A percentile compares a stretch with the other conserved stretches of the same genome.
Conservation (phyloP, 139 green algal genomes). For the Chlamydomonas eustigma region DNA sequence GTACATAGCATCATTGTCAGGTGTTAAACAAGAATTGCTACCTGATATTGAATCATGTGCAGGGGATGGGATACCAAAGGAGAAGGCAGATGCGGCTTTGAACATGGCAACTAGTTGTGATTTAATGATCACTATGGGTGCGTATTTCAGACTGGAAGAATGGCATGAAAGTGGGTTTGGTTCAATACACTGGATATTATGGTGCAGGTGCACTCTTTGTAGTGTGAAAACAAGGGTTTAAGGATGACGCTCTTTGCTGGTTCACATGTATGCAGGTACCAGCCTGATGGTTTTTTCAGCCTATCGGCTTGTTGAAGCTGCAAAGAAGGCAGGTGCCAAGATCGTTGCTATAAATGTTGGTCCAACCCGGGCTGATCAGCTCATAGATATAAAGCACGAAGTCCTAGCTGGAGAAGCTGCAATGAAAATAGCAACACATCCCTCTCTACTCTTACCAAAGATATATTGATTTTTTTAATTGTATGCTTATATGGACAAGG, state of each 20-base stretch:
- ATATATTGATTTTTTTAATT: conserved; percentile 5
- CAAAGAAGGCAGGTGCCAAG: conserved; percentile 40
- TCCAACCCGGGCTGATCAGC: conserved; percentile 67
- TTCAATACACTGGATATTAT: too few species aligned
- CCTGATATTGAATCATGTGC: too few species aligned
- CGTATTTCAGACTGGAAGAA: too few species aligned
- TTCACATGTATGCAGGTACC: conserved; percentile 28
- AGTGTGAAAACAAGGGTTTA: not conserved
- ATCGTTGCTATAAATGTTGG: conserved; percentile 71
- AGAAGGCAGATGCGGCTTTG: conserved; percentile 28
- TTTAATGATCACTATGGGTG: not conserved
- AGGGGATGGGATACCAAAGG: conserved; percentile 40
- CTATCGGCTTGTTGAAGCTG: conserved; percentile 72
- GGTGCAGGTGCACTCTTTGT: not conserved
- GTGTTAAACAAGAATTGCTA: too few species aligned
- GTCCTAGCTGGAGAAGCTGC: conserved; percentile 67
- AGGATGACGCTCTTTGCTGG: not conserved
- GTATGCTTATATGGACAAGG: too few species aligned
- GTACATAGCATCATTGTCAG: too few species aligned
- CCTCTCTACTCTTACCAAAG: conserved; percentile 44
- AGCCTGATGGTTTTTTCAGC: conserved; percentile 71
- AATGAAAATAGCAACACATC: conserved; percentile 49
- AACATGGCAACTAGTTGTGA: conserved; percentile 14
- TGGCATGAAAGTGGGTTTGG: too few species aligned
- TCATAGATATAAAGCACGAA: conserved; percentile 71